Conservation (phyloP, 169 alveolate species). For the Cystoisospora suis region DNA sequence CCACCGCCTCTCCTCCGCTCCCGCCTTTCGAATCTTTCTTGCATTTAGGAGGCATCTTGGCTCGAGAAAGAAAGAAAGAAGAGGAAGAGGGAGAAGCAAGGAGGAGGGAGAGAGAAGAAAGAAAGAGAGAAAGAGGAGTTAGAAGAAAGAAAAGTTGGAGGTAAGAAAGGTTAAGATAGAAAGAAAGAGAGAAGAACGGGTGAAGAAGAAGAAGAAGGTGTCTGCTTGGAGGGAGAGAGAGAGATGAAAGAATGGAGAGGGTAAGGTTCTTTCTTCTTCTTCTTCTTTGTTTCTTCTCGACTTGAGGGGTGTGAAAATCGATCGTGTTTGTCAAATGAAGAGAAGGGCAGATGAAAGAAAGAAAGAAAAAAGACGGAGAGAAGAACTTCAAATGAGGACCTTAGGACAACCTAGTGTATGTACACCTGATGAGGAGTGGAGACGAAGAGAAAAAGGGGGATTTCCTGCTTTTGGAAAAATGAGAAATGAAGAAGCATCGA, state of each 20-base stretch:
- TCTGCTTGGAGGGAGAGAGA: not conserved
- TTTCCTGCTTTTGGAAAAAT: too few relatives aligned
- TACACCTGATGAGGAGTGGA: too few relatives aligned
- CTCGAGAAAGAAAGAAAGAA: not conserved
- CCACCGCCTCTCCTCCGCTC: slow-evolving; percentile 64
- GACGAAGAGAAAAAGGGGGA: too few relatives aligned
- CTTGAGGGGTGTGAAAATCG: too few relatives aligned
- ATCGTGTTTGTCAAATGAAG: too few relatives aligned
- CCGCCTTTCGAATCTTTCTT: not conserved
- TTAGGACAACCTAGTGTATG: not conserved
- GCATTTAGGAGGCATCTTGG: not conserved
- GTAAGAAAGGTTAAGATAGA: not conserved
- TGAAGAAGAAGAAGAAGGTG: not conserved
- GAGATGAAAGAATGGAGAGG: not conserved
- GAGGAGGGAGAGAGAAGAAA: not conserved
- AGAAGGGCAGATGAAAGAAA: not conserved
- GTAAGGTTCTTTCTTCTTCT: too few relatives aligned
- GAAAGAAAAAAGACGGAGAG: not conserved
- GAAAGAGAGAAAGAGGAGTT: not conserved
- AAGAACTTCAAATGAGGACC: not conserved
- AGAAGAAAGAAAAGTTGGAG: not conserved
- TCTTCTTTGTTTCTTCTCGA: too few relatives aligned
- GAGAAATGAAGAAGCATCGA: too few relatives aligned
- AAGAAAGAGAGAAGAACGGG: not conserved
- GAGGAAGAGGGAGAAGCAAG: not conserved